Percentiles rank a stretch among this genome's conserved stretches.
These are phyloP conservation scores for Austroboletus rostrupii DNA, from an alignment of 1,284 basidiomycete species.

Conservation along the genomic window DNA sequence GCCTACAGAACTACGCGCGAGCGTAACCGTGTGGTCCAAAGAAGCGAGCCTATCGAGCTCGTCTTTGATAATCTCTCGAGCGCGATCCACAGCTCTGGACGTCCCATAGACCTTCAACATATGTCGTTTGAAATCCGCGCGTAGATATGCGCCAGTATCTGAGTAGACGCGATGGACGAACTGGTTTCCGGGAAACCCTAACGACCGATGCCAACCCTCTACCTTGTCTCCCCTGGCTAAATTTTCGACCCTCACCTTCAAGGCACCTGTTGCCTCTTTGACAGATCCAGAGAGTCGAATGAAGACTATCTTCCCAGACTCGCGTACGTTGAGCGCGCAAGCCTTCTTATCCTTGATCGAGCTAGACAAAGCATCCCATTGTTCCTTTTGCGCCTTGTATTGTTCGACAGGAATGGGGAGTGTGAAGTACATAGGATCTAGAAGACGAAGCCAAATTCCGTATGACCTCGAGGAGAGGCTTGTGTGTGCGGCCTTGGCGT, in stretches of 20 bases:
- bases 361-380: slow-evolving; percentile 43
- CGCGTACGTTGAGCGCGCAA: slow-evolving; percentile 25
- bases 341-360: slow-evolving; percentile 31
- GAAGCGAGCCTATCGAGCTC: slow-evolving; percentile 42
- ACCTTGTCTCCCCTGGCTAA: slow-evolving; percentile 48
- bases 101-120: slow-evolving; percentile 42
- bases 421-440: slow-evolving; percentile 43
- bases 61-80: slow-evolving; percentile 37
- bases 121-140: slow-evolving; percentile 39
- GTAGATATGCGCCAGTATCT: slow-evolving; percentile 39
- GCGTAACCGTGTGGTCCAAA: slow-evolving; percentile 36
- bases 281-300: slow-evolving; percentile 32
- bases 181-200: slow-evolving; percentile 26
- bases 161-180: slow-evolving; percentile 35
- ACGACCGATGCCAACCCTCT: slow-evolving; percentile 45
- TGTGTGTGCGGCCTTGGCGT: slow-evolving; percentile 37
- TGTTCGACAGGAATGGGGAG: slow-evolving; percentile 45
- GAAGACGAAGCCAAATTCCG: slow-evolving; percentile 37
- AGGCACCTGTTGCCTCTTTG: slow-evolving; percentile 47
- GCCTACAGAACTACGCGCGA: slow-evolving; percentile 37
- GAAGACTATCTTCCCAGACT: slow-evolving; percentile 17
- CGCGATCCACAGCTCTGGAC: slow-evolving; percentile 32
- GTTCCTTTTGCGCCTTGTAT: slow-evolving; percentile 44
- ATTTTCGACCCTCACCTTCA: slow-evolving; percentile 58
- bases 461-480: slow-evolving; percentile 28